Evolutionary conservation across 1,284 basidiomycete species (phyloP).

Genomic region (Sporisorium scitamineum): DNA sequence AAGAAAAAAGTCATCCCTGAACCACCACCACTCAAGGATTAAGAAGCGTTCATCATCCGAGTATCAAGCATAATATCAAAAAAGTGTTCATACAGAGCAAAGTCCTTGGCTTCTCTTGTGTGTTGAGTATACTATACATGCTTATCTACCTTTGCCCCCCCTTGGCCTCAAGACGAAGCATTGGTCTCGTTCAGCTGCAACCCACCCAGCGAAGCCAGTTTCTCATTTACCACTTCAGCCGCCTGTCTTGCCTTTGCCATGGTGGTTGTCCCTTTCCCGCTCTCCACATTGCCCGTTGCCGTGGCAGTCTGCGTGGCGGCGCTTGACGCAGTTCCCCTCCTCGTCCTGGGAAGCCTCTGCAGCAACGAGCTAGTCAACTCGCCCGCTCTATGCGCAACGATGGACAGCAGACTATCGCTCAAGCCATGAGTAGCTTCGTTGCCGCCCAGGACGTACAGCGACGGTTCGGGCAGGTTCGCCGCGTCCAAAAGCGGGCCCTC

Average conservation of each 20-base stretch:
- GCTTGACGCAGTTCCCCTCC: conserved; percentile 16
- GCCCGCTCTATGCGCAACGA: conserved; percentile 63
- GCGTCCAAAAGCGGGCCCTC: conserved; percentile 2
- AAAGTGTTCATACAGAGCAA: too few relatives aligned
- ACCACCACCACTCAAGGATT: too few relatives aligned
- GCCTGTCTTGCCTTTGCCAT: conserved; percentile 4
- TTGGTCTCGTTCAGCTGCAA: conserved; percentile 8
- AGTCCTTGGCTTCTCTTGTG: too few relatives aligned
- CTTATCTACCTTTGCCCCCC: too few relatives aligned
- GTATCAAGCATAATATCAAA: too few relatives aligned
- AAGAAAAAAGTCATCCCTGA: too few relatives aligned
- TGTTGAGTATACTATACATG: too few relatives aligned
- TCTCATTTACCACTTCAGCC: conserved; percentile 20
- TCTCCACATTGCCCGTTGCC: not conserved
- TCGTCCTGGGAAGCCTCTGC: conserved; percentile 18
- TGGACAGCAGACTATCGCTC: conserved; percentile 62
- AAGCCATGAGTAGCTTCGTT: conserved; percentile 67
- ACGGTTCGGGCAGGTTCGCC: conserved; percentile 23
- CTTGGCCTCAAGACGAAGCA: too few relatives aligned
- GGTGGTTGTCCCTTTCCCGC: not conserved
- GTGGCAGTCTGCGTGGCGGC: not conserved
- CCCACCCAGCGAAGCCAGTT: conserved; percentile 13
- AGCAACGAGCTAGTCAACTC: conserved; percentile 58
- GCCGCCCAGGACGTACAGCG: conserved; percentile 64
- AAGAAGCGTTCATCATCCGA: not conserved